phyloP scores from a whole-genome alignment of 73 alveolate species.

The Paramecium octaurelia region DNA sequence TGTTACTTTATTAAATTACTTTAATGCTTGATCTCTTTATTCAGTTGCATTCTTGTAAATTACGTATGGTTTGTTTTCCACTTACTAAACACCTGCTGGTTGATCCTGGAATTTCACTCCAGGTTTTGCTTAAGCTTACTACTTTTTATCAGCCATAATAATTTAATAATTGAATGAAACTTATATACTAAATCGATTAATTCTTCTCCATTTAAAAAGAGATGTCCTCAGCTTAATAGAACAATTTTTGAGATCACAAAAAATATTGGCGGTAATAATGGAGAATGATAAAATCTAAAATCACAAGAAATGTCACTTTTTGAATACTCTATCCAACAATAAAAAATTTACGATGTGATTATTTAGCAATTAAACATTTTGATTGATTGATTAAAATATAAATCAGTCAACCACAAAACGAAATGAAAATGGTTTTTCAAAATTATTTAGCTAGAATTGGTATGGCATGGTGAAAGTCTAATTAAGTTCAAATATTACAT shows the following conservation, averaged over 20 bases:
- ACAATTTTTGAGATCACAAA: neutral
- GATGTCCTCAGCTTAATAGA: neutral
- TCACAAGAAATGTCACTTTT: neutral
- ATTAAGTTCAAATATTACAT: too few species aligned
- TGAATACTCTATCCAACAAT: neutral
- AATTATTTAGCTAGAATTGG: neutral
- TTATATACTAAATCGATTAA: neutral
- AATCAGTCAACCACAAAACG: neutral
- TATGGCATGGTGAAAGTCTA: too few species aligned
- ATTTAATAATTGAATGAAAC: neutral
- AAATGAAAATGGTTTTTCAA: neutral
- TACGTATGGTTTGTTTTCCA: neutral
- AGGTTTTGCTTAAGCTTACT: neutral
- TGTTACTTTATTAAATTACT: slow-evolving; percentile 15
- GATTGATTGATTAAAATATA: neutral
- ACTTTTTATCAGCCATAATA: neutral
- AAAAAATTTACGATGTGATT: neutral
- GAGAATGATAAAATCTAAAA: neutral
- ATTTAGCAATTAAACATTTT: neutral
- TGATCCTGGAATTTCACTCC: slow-evolving; percentile 23
- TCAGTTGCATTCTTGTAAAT: neutral
- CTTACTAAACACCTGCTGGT: neutral
- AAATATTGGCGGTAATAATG: neutral
- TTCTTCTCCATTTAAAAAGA: neutral
- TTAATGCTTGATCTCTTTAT: slow-evolving; percentile 5